A percentile compares a stretch with the other conserved stretches of the same genome.
Evolutionary conservation across 768 basidiomycete genomes (phyloP).

Genomic region (Boletus eberwhitei): DNA sequence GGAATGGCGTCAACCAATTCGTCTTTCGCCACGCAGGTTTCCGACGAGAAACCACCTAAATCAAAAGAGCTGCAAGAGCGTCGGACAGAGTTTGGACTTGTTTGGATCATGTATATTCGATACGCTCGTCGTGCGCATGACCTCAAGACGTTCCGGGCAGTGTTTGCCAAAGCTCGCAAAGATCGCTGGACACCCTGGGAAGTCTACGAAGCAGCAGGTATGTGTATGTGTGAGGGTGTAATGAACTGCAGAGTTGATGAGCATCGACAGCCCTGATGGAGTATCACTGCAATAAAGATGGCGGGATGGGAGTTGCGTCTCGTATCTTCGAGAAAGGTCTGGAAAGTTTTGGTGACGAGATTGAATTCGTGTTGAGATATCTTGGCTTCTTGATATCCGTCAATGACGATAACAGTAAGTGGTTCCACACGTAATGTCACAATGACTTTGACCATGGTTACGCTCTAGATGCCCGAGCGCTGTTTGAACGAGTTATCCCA

Average conservation of each 20-base stretch:
- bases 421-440: neutral
- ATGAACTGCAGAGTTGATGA: constrained; percentile 3
- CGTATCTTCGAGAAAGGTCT: constrained; percentile 94
- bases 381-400: constrained; percentile 90
- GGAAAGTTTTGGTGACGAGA: constrained; percentile 76
- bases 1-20: constrained; percentile 39
- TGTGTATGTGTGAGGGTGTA: neutral
- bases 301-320: constrained; percentile 68
- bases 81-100: constrained; percentile 71
- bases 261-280: constrained; percentile 77
- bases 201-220: constrained; percentile 90
- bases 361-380: constrained; percentile 84
- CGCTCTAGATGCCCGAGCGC: constrained; percentile 80
- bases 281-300: constrained; percentile 83
- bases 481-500: constrained; percentile 86
- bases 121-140: constrained; percentile 88
- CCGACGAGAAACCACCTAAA: constrained; percentile 53
- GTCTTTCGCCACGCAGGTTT: constrained; percentile 48
- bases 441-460: constrained; percentile 3
- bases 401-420: constrained; percentile 93
- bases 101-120: constrained; percentile 90
- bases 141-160: constrained; percentile 67
- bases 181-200: constrained; percentile 83
- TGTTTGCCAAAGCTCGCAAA: constrained; percentile 82
- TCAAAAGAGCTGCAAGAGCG: constrained; percentile 51